phyloP scores from a whole-genome alignment of 805 yeast species.

The Candida corydali region DNA sequence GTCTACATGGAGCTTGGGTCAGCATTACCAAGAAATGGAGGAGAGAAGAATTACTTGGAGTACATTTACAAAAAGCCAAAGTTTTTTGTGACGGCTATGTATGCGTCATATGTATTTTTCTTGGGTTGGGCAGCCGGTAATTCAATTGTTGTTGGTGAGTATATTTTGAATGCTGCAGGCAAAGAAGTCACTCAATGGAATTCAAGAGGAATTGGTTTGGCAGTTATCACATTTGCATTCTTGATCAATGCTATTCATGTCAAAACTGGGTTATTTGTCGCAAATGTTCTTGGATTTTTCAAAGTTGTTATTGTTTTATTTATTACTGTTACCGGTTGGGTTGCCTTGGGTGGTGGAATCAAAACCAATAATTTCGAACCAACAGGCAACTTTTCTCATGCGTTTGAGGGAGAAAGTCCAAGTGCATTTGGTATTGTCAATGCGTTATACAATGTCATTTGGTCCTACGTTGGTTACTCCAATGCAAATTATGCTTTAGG shows the following conservation, averaged over 20 bases:
- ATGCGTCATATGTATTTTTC: conserved; percentile 67
- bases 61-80: conserved; percentile 64
- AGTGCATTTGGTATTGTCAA: conserved; percentile 68
- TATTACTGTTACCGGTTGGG: conserved; percentile 78
- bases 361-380: conserved; percentile 44
- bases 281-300: conserved; percentile 61
- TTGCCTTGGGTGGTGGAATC: conserved; percentile 69
- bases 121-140: conserved; percentile 87
- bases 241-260: conserved; percentile 58
- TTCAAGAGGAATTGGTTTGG: conserved; percentile 73
- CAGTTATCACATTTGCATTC: conserved; percentile 67
- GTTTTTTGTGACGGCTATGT: conserved; percentile 58
- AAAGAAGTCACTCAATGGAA: conserved; percentile 68
- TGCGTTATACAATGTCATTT: conserved; percentile 76
- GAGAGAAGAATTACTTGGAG: conserved; percentile 79
- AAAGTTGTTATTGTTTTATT: conserved; percentile 68
- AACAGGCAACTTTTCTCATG: conserved; percentile 56
- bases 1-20: conserved; percentile 81
- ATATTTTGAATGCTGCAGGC: conserved; percentile 70
- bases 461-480: conserved; percentile 82
- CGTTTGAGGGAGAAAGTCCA: conserved; percentile 53
- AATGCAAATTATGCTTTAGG: conserved; percentile 81
- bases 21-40: conserved; percentile 76
- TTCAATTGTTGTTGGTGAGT: conserved; percentile 76
- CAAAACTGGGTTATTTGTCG: conserved; percentile 63